Evolutionary conservation across 2,329 filamentous ascomycete species (phyloP), one percentile per base, ranked within the genome.

Genomic region (Penicillium sp.): DNA sequence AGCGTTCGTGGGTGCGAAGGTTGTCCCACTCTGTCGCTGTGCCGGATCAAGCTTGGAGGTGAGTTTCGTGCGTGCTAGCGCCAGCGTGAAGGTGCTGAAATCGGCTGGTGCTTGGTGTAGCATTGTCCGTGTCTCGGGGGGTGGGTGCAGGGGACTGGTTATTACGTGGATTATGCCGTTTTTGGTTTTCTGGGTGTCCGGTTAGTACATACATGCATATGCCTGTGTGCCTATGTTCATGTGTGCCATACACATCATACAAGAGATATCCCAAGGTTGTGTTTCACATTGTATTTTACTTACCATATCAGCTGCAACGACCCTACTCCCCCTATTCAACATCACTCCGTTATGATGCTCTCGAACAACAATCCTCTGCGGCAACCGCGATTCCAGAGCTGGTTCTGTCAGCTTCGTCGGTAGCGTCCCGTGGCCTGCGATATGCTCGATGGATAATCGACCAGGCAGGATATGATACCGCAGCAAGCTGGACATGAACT

Each of bases 111-210:
- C 15, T 13, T 25, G 10, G 12, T 45, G 75, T 0, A 92, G 91
- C 33, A 93, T 85, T 10, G 84, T 81, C 53, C 85, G 80, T 43
- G 85, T 79, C 27, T 79, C 77, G 1, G 89, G 87, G 0, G 92
- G 93, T 3, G 91, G 91, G 9, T 93, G 68, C n/a, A 96, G 82
- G 54, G 94, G 79, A 60, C 80, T 81, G 77, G 92, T 85, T 54
- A 96, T 77, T 45, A 84, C 89, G 74, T 96, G 92, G 63, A 95
- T 85, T 40, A 94, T 81, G 42, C 93, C 92, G 70, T 96, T 96
- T 60, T 84, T 87, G 41, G 86, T 88, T 70, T 84, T 82, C 86
- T 89, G 38, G 42, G 88, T 37, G 45, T 31, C 8, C 31, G 29
- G 17, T 62, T 55, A 56, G 45, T 50, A 17, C 46, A 4, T 42